phyloP scores from a whole-genome alignment of 768 basidiomycete species.

The Trametes gibbosa region DNA sequence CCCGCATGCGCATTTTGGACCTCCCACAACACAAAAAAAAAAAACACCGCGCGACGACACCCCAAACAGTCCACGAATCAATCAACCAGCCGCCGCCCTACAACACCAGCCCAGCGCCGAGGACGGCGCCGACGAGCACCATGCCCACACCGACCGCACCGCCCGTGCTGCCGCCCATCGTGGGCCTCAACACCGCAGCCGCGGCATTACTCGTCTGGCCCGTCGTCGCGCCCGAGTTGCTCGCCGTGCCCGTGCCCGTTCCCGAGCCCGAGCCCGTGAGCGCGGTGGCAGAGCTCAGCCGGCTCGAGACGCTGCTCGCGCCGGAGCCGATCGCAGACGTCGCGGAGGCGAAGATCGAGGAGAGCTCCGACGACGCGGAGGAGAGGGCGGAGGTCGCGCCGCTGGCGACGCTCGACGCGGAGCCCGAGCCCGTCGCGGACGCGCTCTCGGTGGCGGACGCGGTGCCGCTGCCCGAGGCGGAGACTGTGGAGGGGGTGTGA shows the following conservation, averaged over 20 bases:
- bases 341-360: constrained; percentile 4
- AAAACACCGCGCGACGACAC: no score
- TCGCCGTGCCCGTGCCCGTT: not conserved
- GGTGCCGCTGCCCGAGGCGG: no score
- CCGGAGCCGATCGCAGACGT: not conserved
- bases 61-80: no score
- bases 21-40: no score
- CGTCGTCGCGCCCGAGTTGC: not conserved
- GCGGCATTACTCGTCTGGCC: constrained; percentile 8
- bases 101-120: constrained; percentile 12
- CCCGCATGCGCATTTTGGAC: no score
- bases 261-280: not conserved
- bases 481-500: not conserved
- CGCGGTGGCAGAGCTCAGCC: not conserved
- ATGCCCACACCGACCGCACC: constrained; percentile 1
- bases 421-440: not conserved
- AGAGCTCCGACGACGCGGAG: not conserved
- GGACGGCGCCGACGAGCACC: constrained; percentile 8
- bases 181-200: not conserved
- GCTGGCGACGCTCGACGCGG: constrained; percentile 8
- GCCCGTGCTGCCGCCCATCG: not conserved
- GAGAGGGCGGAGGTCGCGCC: constrained; percentile 12
- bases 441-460: not conserved
- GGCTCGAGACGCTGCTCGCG: constrained; percentile 1
- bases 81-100: not conserved